These are phyloP conservation scores for Plasmopara halstedii DNA, from an alignment of 352 stramenopile species.

Conservation along the genomic window DNA sequence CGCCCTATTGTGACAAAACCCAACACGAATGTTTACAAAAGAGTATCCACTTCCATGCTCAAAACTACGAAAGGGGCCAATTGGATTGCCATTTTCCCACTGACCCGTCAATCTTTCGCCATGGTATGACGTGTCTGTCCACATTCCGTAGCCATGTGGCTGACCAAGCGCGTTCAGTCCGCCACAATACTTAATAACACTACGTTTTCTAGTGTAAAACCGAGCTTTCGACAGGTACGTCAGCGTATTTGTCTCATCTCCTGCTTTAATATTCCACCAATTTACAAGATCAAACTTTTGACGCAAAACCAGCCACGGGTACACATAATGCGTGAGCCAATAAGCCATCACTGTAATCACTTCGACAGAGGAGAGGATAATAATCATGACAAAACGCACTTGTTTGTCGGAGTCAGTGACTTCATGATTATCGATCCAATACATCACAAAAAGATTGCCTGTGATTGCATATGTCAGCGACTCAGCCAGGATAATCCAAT, in stretches of 20 bases:
- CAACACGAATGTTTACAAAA: constrained; percentile 68
- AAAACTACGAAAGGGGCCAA: constrained; percentile 69
- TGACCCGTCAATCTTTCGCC: constrained; percentile 60
- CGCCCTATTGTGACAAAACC: constrained; percentile 49
- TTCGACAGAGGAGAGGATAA: constrained; percentile 33
- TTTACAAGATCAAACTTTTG: constrained; percentile 31
- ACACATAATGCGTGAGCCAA: constrained; percentile 55
- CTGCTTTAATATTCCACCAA: constrained; percentile 47
- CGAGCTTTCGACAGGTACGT: constrained; percentile 40
- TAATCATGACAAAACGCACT: constrained; percentile 22
- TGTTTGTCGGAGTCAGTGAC: constrained; percentile 23
- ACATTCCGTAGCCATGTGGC: constrained; percentile 62
- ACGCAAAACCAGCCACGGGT: constrained; percentile 47
- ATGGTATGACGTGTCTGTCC: constrained; percentile 64
- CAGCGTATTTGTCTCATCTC: constrained; percentile 37
- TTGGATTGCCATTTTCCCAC: constrained; percentile 63
- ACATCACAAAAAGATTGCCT: constrained; percentile 36
- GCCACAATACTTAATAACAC: constrained; percentile 58
- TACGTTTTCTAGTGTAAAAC: constrained; percentile 36
- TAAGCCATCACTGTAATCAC: constrained; percentile 38
- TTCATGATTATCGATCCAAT: constrained; percentile 31
- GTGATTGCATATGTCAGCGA: constrained; percentile 49
- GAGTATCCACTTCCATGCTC: constrained; percentile 67
- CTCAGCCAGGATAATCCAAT: constrained; percentile 67
- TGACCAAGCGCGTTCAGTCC: constrained; percentile 44